Evolutionary conservation across 2,329 filamentous ascomycete genomes (phyloP), one percentile per base, ranked within the genome.

Genomic region (Exophiala alcalophila): DNA sequence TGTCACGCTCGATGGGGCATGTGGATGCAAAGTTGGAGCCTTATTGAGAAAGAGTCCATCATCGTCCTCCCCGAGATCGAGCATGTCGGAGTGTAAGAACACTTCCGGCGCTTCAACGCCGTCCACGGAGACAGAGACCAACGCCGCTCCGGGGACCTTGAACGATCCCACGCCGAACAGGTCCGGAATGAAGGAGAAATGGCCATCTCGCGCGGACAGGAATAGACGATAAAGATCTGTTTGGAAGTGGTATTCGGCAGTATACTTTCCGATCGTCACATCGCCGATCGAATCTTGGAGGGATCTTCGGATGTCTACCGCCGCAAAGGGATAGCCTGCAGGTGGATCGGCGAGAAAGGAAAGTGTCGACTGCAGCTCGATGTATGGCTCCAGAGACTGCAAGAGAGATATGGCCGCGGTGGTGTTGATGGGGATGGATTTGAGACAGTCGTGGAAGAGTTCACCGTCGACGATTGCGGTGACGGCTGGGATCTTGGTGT

Each of bases 61-160:
- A 12, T n/a, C 5, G 12, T 27, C 5, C 5, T n/a, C 27, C 12
- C 20, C n/a, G n/a, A 27, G 4, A 10, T 27, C 27, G 14, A 34
- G 11, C 6, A 42, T 11, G 24, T 48, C 44, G 14, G 15, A 25
- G 14, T 19, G 9, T n/a, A 48, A 67, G 44, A 78, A 83, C 2
- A 81, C 65, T 47, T 78, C 69, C 0, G 81, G 81, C 8, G 79
- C 57, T 39, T 73, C 69, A 12, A 67, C 59, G n/a, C 80, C 80
- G 56, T 84, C 78, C 3, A 63, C 52, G 2, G 79, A 83, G 5
- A 83, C 69, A 0, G 80, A 83, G 0, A 83, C 76, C 1, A 84
- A 63, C 6, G 74, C 69, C 54, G 80, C 67, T 4, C 72, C 64
- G 50, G 79, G 74, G 2, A 76, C 74, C 10, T 71, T 62, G 55